phyloP scores from a whole-genome alignment of 2,329 filamentous ascomycete genomes.

The Aspergillus fumigatiaffinis region DNA sequence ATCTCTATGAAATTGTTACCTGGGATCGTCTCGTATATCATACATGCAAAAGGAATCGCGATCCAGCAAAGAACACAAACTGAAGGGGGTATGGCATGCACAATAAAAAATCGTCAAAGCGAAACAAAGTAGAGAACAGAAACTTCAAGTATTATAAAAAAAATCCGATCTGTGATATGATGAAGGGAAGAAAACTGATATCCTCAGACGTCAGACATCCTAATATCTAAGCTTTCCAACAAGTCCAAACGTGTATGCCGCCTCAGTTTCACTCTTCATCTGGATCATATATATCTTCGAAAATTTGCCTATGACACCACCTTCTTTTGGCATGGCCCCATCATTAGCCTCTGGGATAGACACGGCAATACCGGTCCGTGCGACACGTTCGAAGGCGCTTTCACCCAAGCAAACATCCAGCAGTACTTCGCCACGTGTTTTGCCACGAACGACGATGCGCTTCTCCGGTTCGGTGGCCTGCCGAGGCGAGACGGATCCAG shows the following conservation, averaged over 20 bases:
- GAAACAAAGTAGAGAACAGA: background rate
- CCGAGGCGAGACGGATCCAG: conserved; percentile 35
- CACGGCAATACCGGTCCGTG: conserved; percentile 79
- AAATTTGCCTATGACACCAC: conserved; percentile 56
- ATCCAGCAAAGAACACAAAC: background rate
- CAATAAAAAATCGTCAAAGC: background rate
- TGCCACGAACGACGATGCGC: conserved; percentile 72
- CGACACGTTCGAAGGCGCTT: conserved; percentile 78
- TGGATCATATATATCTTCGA: conserved; percentile 64
- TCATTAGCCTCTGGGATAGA: conserved; percentile 79
- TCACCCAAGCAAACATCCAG: conserved; percentile 83
- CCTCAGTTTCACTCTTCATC: conserved; percentile 52
- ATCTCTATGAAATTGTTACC: background rate
- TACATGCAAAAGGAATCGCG: background rate
- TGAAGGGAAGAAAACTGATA: background rate
- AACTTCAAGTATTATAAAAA: background rate
- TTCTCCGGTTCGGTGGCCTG: conserved; percentile 69
- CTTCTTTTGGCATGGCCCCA: conserved; percentile 52
- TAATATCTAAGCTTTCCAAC: conserved; percentile 52
- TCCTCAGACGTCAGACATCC: conserved; percentile 1
- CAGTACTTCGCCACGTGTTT: conserved; percentile 62
- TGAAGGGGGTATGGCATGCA: conserved; percentile 4
- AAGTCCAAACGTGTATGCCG: conserved; percentile 52
- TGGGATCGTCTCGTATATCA: background rate
- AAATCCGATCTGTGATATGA: background rate